These are phyloP conservation scores for Picochlorum sp. DNA, from an alignment of 139 green algal species.

Conservation along the genomic window DNA sequence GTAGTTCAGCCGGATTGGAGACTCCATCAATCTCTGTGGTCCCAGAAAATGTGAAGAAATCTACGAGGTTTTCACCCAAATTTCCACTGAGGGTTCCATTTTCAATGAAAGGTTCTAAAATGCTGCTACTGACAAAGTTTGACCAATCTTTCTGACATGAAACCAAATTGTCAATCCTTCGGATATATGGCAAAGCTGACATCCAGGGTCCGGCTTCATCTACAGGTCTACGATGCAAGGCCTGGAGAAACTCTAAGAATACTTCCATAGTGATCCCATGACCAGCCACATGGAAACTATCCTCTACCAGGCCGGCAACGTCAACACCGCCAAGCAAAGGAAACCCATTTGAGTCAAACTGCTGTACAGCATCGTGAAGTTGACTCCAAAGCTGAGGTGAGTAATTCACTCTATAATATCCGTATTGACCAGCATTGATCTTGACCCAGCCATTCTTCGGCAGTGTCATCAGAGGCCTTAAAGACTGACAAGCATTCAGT, in stretches of 20 bases:
- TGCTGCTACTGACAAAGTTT: background rate
- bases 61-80: background rate
- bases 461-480: background rate
- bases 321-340: slow-evolving; percentile 20
- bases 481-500: slow-evolving; percentile 14
- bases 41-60: slow-evolving; percentile 7
- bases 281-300: slow-evolving; percentile 41
- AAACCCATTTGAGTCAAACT: slow-evolving; percentile 1
- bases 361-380: slow-evolving; percentile 25
- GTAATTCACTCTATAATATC: slow-evolving; percentile 57
- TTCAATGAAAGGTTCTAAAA: slow-evolving; percentile 7
- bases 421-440: slow-evolving; percentile 55
- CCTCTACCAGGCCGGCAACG: slow-evolving; percentile 49
- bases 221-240: background rate
- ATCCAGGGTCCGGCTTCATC: slow-evolving; percentile 37
- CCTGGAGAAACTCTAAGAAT: slow-evolving; percentile 30
- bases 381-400: slow-evolving; percentile 29
- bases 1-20: background rate
- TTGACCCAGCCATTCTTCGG: slow-evolving; percentile 46
- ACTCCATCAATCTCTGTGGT: background rate
- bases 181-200: slow-evolving; percentile 23
- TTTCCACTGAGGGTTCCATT: background rate
- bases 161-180: slow-evolving; percentile 14
- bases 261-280: slow-evolving; percentile 21
- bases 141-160: slow-evolving; percentile 6